These are phyloP conservation scores for Hypholoma sublateritium DNA, from an alignment of 768 basidiomycete genomes.

Conservation along the genomic window DNA sequence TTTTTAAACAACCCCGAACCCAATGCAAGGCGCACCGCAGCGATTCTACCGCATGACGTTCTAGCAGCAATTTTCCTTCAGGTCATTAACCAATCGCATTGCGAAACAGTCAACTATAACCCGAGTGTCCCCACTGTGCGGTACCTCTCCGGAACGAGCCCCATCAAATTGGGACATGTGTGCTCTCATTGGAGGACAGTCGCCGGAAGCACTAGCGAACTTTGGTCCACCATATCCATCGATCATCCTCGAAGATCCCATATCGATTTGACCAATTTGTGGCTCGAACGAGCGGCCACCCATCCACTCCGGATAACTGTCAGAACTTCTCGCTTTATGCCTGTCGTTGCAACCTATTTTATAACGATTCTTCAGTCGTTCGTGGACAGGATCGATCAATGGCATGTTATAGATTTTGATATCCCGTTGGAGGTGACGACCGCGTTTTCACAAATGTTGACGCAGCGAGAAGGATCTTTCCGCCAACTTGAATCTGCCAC, in stretches of 20 bases:
- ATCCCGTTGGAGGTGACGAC: background rate
- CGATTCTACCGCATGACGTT: slow-evolving; percentile 28
- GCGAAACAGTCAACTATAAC: background rate
- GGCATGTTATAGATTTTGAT: background rate
- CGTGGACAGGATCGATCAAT: background rate
- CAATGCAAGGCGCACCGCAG: no score
- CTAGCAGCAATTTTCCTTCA: background rate
- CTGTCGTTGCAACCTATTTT: background rate
- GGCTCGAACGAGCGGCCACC: slow-evolving; percentile 15
- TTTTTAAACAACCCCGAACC: no score
- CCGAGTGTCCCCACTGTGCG: background rate
- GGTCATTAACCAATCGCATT: background rate
- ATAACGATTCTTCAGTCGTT: background rate
- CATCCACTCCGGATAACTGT: slow-evolving; percentile 9
- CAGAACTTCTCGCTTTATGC: background rate
- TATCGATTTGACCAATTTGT: slow-evolving; percentile 3
- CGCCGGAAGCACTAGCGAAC: slow-evolving; percentile 3
- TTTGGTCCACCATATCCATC: slow-evolving; percentile 19
- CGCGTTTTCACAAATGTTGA: background rate
- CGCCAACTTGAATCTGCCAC: background rate
- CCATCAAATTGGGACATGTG: slow-evolving; percentile 18
- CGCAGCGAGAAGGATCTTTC: background rate
- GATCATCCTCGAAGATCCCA: slow-evolving; percentile 6
- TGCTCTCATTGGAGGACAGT: slow-evolving; percentile 20
- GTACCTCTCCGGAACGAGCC: slow-evolving; percentile 5